phyloP scores from a whole-genome alignment of 1,139 yeast species.

The Lodderomyces oxycetoniae region DNA sequence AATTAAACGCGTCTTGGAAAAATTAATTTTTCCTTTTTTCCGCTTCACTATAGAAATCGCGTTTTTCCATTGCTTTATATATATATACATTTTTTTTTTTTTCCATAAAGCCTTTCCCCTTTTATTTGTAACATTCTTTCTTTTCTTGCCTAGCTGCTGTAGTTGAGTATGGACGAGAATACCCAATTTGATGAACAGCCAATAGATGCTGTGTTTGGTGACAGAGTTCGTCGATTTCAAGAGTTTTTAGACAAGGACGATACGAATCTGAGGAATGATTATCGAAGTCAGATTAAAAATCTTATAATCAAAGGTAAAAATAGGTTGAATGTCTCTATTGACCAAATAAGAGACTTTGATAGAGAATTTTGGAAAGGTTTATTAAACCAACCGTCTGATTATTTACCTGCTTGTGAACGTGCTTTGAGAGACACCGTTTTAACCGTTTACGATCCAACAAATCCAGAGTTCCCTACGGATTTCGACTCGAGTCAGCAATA shows the following conservation, averaged over 20 bases:
- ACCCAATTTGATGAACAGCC: constrained; percentile 27
- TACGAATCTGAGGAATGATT: constrained; percentile 46
- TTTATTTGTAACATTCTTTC: constrained; percentile 5
- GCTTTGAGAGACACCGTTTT: constrained; percentile 81
- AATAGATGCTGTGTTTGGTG: constrained; percentile 56
- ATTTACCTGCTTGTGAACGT: constrained; percentile 81
- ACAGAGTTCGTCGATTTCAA: constrained; percentile 81
- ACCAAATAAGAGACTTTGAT: constrained; percentile 85
- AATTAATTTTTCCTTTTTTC: neutral
- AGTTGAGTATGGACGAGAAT: constrained; percentile 16
- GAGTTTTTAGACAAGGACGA: constrained; percentile 68
- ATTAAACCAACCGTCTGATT: constrained; percentile 75
- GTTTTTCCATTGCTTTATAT: neutral
- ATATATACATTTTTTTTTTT: neutral
- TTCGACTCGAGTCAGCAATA: constrained; percentile 63
- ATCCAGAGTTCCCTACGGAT: constrained; percentile 41
- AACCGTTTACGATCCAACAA: constrained; percentile 57
- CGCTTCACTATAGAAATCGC: constrained; percentile 5
- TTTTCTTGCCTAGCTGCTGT: neutral
- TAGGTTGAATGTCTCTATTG: constrained; percentile 73
- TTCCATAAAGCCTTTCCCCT: too few relatives aligned
- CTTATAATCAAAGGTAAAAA: constrained; percentile 65
- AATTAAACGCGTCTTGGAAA: constrained; percentile 28
- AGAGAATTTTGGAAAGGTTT: constrained; percentile 75
- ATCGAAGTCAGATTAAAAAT: constrained; percentile 63